These are phyloP conservation scores for Nelumbo lutea DNA, from an alignment of 164 flowering plant species.

Conservation along the genomic window DNA sequence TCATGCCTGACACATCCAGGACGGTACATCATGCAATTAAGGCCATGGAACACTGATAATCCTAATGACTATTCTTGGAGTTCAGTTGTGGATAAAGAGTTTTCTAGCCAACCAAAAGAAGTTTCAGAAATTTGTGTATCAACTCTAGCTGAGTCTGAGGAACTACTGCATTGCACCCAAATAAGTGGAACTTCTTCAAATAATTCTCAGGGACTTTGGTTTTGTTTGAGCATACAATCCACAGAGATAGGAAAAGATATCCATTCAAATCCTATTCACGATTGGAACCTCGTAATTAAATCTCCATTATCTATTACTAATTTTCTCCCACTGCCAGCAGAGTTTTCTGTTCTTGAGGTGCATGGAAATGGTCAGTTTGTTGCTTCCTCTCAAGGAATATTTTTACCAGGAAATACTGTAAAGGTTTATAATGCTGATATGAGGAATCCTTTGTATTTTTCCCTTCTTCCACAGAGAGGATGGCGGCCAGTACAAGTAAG, in stretches of 20 bases:
- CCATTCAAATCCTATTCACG: constrained; percentile 74
- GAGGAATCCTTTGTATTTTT: constrained; percentile 64
- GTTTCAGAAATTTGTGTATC: constrained; percentile 59
- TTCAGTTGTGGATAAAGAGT: constrained; percentile 42
- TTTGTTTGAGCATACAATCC: constrained; percentile 65
- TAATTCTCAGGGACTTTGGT: constrained; percentile 55
- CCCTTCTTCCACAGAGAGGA: constrained; percentile 86
- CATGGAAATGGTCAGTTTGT: constrained; percentile 59
- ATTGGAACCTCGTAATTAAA: constrained; percentile 72
- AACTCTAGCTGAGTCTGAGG: constrained; percentile 56
- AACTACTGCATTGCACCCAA: constrained; percentile 55
- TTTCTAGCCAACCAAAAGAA: constrained; percentile 21
- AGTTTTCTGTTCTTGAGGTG: constrained; percentile 72
- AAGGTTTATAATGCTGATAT: constrained; percentile 64
- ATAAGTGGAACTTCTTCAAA: constrained; percentile 57
- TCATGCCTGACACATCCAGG: constrained; percentile 47
- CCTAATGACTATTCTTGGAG: constrained; percentile 73
- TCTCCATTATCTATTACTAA: constrained; percentile 69
- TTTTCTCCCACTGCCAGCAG: constrained; percentile 74
- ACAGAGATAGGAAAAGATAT: constrained; percentile 82
- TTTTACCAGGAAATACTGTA: constrained; percentile 60
- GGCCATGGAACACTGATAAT: constrained; percentile 38
- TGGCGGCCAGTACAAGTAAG: constrained; percentile 85
- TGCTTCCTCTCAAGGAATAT: constrained; percentile 59
- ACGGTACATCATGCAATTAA: constrained; percentile 44